Evolutionary conservation across 495 filamentous ascomycete genomes (phyloP), one percentile per base, ranked within the genome.

Genomic region (Aspergillus haitiensis): DNA sequence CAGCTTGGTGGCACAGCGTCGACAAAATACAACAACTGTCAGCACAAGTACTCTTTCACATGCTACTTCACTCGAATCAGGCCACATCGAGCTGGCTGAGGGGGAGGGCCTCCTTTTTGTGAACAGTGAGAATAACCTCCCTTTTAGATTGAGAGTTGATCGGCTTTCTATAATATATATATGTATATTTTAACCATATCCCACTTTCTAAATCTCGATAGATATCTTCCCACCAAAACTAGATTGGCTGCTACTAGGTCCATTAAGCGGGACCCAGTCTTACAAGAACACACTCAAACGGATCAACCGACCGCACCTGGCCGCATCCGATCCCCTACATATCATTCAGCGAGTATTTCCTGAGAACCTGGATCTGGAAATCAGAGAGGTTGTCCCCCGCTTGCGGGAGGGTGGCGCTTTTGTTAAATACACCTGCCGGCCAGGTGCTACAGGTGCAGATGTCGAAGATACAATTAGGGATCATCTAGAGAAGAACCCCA

Each of bases 391-490:
- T 37, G 65, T 96, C 46, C 90, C 92, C 2, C 83, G 91, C 16
- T 76, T 93, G 33, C 92, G 93, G 64, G 94, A 98, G 69, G 95
- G 93, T 21, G 94, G 95, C 8, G 91, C 91, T 7, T 98, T 94
- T 72, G 85, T 97, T 65, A 97, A 96, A 70, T 94, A 95, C 72
- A 79, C 79, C 7, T 81, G 90, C 64, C 77, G 82, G 15, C 64
- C 73, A 9, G 78, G 75, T 3, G 74, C 84, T 13, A 72, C 76
- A 1, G 66, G 75, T 27, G 70, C 79, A 9, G 84, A 88, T 18
- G 82, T 96, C 21, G 86, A 88, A 70, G 65, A 67, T 42, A 69
- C 70, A 0, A 64, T 88, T 3, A 75, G 80, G 27, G 60, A 72
- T 0, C 77, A 88, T 60, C 76, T 97, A 0, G 72, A 81, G 45